These are phyloP conservation scores for Beauveria caledonica DNA, from an alignment of 2,329 filamentous ascomycete species.

Conservation along the genomic window DNA sequence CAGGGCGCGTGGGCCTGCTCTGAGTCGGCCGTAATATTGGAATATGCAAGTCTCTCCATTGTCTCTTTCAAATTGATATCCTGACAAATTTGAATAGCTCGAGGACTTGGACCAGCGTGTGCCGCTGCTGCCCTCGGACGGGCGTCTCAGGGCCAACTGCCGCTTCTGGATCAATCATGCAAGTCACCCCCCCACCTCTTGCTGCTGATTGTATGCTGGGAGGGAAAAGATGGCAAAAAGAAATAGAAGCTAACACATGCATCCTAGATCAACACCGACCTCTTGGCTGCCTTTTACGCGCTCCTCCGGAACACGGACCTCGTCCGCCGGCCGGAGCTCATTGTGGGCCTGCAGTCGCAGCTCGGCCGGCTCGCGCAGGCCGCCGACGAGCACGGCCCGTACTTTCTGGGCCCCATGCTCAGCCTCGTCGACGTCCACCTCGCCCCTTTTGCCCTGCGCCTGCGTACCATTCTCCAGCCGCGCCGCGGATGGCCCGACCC, in stretches of 20 bases:
- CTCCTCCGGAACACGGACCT: slow-evolving; percentile 59
- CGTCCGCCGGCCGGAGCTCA: slow-evolving; percentile 48
- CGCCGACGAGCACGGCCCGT: slow-evolving; percentile 52
- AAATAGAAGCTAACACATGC: background rate
- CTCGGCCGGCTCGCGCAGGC: slow-evolving; percentile 47
- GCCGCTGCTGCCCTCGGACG: slow-evolving; percentile 54
- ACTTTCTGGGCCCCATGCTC: slow-evolving; percentile 50
- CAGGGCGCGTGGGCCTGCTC: slow-evolving; percentile 77
- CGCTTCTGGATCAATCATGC: slow-evolving; percentile 77
- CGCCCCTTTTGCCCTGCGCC: slow-evolving; percentile 64
- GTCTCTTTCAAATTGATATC: background rate
- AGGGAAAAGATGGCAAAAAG: too few species aligned
- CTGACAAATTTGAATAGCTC: slow-evolving; percentile 36
- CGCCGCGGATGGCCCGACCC: slow-evolving; percentile 54
- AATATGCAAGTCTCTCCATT: slow-evolving; percentile 56
- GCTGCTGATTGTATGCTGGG: background rate
- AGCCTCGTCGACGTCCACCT: slow-evolving; percentile 66
- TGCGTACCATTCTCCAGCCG: slow-evolving; percentile 56
- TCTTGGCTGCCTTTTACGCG: slow-evolving; percentile 69
- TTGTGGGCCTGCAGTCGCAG: slow-evolving; percentile 54
- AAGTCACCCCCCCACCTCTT: slow-evolving; percentile 20
- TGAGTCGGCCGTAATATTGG: slow-evolving; percentile 73
- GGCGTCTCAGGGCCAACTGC: slow-evolving; percentile 63
- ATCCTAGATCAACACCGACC: slow-evolving; percentile 60
- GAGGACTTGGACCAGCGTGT: slow-evolving; percentile 61